Evolutionary conservation across 2,329 filamentous ascomycete species (phyloP).

Genomic region (Endoconidiophora laricicola): DNA sequence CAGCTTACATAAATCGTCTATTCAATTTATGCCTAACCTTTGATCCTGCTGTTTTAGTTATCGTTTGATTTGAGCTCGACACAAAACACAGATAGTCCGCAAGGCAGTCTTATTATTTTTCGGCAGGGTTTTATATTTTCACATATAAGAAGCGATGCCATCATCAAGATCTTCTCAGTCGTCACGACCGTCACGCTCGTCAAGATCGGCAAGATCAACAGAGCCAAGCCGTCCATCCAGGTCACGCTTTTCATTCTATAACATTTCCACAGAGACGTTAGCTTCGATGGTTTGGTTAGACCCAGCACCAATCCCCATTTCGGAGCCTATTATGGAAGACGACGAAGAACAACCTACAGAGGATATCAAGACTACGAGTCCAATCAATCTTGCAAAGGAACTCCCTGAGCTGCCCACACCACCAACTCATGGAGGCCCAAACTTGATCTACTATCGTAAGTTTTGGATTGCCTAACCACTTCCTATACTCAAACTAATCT

Average conservation of each 20-base stretch:
- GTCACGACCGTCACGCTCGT: conserved; percentile 1
- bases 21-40: background rate
- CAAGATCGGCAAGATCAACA: conserved; percentile 5
- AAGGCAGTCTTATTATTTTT: background rate
- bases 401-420: conserved; percentile 33
- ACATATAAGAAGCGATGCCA: background rate
- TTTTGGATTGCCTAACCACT: background rate
- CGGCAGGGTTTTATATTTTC: background rate
- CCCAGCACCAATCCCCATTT: conserved; percentile 71
- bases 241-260: conserved; percentile 11
- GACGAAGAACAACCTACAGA: conserved; percentile 26
- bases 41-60: background rate
- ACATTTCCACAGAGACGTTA: conserved; percentile 9
- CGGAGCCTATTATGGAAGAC: conserved; percentile 29
- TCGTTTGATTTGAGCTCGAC: background rate
- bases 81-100: too few relatives aligned
- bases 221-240: conserved; percentile 2
- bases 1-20: background rate
- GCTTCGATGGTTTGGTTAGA: conserved; percentile 59
- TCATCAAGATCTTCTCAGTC: background rate
- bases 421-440: conserved; percentile 21
- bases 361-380: conserved; percentile 22
- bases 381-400: conserved; percentile 24
- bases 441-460: conserved; percentile 53
- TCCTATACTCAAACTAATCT: background rate